phyloP scores from a whole-genome alignment of 305 asterid species.

The Solanum hybrid region DNA sequence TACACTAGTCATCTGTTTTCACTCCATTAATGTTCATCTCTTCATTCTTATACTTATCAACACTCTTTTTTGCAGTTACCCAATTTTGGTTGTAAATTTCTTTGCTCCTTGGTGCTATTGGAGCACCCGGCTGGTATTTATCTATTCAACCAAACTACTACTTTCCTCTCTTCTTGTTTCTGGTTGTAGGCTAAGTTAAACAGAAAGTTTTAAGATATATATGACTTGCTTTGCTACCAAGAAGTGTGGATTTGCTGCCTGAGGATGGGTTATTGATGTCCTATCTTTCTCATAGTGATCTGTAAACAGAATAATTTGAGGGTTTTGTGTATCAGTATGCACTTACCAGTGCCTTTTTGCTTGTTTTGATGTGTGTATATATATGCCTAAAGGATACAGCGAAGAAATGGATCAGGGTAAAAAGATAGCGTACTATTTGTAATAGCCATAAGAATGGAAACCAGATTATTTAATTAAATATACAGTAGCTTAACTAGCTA shows the following conservation, averaged over 20 bases:
- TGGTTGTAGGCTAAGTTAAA: not conserved
- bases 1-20: slow-evolving; percentile 7
- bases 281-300: not conserved
- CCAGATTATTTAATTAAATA: not conserved
- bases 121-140: slow-evolving; percentile 86
- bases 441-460: not conserved
- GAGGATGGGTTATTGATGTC: not conserved
- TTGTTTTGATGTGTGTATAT: not conserved
- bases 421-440: not conserved
- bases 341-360: not conserved
- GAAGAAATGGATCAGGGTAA: not conserved
- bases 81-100: slow-evolving; percentile 84
- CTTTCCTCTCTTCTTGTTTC: not conserved
- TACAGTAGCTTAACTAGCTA: not conserved
- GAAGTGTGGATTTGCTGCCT: not conserved
- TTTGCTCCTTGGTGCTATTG: slow-evolving; percentile 98
- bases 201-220: not conserved
- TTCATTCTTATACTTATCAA: not conserved
- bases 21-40: not conserved
- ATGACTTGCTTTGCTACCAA: not conserved
- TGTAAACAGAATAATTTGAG: not conserved
- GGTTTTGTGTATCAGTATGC: not conserved
- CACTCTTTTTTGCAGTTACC: slow-evolving; percentile 43
- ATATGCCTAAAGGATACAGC: not conserved
- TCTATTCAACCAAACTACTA: not conserved